These are phyloP conservation scores for Gynandropsis gynandra DNA, from an alignment of 345 rosid genomes.

Conservation along the genomic window DNA sequence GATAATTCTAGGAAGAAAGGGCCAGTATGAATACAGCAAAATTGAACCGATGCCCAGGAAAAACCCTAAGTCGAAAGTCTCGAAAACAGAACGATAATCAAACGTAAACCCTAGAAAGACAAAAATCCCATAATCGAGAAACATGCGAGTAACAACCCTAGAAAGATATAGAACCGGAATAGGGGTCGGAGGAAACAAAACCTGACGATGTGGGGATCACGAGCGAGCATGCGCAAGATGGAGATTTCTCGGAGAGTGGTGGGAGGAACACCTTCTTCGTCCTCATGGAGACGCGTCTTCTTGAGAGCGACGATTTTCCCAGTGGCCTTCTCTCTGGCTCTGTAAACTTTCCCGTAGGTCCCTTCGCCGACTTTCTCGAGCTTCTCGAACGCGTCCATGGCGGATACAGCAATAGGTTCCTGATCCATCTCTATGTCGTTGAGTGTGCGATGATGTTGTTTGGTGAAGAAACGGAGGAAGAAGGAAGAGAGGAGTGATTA, in stretches of 20 bases:
- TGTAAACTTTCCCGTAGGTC: conserved; percentile 91
- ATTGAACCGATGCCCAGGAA: no score
- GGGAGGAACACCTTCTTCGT: conserved; percentile 97
- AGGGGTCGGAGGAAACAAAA: conserved; percentile 19
- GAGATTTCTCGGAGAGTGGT: conserved; percentile 98
- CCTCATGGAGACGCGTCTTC: conserved; percentile 97
- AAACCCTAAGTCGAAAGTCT: no score
- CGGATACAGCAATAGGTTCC: conserved; percentile 39
- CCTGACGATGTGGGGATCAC: conserved; percentile 88
- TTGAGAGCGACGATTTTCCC: conserved; percentile 90
- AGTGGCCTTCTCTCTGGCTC: conserved; percentile 90
- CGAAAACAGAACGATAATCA: background rate
- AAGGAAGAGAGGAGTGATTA: conserved; percentile 1
- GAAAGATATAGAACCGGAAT: background rate
- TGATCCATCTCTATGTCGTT: conserved; percentile 31
- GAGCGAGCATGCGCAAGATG: conserved; percentile 94
- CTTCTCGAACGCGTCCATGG: conserved; percentile 89
- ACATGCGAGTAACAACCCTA: background rate
- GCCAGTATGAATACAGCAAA: no score
- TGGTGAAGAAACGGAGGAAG: no score
- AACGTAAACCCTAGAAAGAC: background rate
- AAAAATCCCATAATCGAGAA: background rate
- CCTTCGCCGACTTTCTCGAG: conserved; percentile 99
- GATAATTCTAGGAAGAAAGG: background rate
- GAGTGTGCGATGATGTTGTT: no score